Evolutionary conservation across 169 alveolate genomes (phyloP), one percentile per base, ranked within the genome.

Genomic region (Plasmodium gonderi): DNA sequence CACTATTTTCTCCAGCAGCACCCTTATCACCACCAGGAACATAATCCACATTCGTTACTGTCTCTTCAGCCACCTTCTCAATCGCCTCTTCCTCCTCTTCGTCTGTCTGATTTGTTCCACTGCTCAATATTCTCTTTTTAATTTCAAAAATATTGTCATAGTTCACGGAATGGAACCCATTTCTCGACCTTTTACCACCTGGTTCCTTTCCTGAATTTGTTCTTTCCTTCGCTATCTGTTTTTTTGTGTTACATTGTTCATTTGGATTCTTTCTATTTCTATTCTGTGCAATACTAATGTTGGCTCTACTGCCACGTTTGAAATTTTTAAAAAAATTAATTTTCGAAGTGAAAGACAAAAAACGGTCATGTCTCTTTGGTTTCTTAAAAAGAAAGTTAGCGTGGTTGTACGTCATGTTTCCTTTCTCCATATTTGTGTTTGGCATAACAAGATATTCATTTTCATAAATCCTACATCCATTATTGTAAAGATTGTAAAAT

Each of bases 381-480:
- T 38, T 83, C 47, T 69, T 83, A 83, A 83, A 83, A 17, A 83
- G 42, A 9, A 83, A 83, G 83, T 68, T 83, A 0, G 79, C 17
- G 7, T 74, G 92, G 42, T 83, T 83, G 31, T 60, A 83, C 2
- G 83, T 51, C 77, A 74, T 31, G 33, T 40, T 40, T 11, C 31
- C 64, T 42, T 72, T 83, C 42, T 83, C 92, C n/a, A 69, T 60
- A 72, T 74, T 23, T 45, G 44, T 40, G 2, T 74, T 49, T 2
- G 92, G 83, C 4, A 83, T 44, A 14, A 72, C 26, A 2, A 83
- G 44, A 72, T 31, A 38, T 11, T 83, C 20, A 0, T 69, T 51
- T 83, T 83, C 92, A 11, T 26, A 45, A 17, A 83, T 17, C 64
- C 82, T 69, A 47, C 45, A 83, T 42, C 92, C 92, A 12, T 36